Evolutionary conservation across 495 filamentous ascomycete species (phyloP).

Genomic region (Hypoxylon lenormandii): DNA sequence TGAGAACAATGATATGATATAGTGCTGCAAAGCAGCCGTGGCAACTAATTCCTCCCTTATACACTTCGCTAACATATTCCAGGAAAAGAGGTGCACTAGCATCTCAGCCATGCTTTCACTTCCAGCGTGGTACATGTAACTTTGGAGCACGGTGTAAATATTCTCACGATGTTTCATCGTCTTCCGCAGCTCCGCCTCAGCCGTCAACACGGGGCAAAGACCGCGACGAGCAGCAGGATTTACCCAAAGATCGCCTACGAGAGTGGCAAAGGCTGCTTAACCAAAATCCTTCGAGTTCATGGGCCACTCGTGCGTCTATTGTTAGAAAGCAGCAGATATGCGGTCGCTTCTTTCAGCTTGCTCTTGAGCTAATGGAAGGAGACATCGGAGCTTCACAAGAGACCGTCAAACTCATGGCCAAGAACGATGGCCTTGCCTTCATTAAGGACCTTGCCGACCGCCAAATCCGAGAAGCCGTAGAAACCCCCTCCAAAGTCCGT

Average conservation of each 20-base stretch:
- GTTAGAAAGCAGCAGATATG: conserved; percentile 2
- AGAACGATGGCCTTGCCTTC: conserved; percentile 51
- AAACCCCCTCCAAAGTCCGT: neutral
- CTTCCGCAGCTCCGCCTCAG: conserved; percentile 12
- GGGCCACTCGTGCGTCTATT: conserved; percentile 6
- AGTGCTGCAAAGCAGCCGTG: neutral
- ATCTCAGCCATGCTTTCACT: conserved; percentile 12
- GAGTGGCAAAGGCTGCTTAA: conserved; percentile 49
- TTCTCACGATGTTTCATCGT: conserved; percentile 29
- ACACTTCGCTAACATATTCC: conserved; percentile 20
- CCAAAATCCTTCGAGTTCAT: conserved; percentile 25
- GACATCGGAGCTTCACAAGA: conserved; percentile 52
- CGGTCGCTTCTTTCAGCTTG: conserved; percentile 51
- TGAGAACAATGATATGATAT: conserved; percentile 10
- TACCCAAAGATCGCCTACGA: conserved; percentile 36
- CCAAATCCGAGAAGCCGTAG: conserved; percentile 34
- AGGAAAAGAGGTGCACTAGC: conserved; percentile 9
- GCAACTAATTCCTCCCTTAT: neutral
- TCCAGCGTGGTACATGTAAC: conserved; percentile 31
- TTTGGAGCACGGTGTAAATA: conserved; percentile 40
- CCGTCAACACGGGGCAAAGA: conserved; percentile 3
- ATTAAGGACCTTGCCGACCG: conserved; percentile 52
- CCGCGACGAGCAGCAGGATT: neutral
- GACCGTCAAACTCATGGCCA: conserved; percentile 51
- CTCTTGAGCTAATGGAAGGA: conserved; percentile 52